phyloP scores from a whole-genome alignment of 176 grass and related monocot species.

The Avena atlantica region DNA sequence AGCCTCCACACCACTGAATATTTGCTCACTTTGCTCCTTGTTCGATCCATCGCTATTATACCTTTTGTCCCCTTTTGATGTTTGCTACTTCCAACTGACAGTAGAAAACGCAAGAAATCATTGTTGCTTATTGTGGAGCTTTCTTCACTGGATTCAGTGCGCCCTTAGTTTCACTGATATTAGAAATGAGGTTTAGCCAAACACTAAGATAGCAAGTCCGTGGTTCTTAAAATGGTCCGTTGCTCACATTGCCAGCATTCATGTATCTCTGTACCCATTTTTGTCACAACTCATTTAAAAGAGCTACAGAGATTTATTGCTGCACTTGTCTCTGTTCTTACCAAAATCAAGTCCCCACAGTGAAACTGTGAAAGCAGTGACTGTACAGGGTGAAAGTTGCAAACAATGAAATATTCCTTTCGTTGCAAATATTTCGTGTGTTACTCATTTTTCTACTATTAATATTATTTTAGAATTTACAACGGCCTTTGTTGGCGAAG shows the following conservation, averaged over 20 bases:
- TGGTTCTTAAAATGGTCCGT: neutral
- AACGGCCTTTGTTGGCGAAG: neutral
- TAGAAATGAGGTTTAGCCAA: neutral
- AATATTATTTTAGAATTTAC: neutral
- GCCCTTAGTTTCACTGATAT: neutral
- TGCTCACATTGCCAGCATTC: neutral
- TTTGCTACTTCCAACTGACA: slow-evolving; percentile 12
- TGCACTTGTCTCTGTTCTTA: neutral
- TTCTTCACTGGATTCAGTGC: neutral
- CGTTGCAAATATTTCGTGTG: neutral
- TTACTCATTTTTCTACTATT: neutral
- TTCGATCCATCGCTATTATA: neutral
- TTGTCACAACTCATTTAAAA: neutral
- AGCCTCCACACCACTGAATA: neutral
- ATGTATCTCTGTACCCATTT: neutral
- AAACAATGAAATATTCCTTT: neutral
- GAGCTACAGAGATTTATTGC: slow-evolving; percentile 11
- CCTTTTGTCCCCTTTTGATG: neutral
- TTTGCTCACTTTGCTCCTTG: neutral
- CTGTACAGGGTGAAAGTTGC: neutral
- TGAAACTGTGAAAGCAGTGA: neutral
- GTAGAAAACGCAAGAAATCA: neutral
- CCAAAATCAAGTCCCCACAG: neutral
- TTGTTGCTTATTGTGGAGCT: slow-evolving; percentile 17
- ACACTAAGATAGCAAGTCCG: neutral